These are phyloP conservation scores for Dendrobium chrysotoxum DNA, from an alignment of 106 monocot species.

Conservation along the genomic window DNA sequence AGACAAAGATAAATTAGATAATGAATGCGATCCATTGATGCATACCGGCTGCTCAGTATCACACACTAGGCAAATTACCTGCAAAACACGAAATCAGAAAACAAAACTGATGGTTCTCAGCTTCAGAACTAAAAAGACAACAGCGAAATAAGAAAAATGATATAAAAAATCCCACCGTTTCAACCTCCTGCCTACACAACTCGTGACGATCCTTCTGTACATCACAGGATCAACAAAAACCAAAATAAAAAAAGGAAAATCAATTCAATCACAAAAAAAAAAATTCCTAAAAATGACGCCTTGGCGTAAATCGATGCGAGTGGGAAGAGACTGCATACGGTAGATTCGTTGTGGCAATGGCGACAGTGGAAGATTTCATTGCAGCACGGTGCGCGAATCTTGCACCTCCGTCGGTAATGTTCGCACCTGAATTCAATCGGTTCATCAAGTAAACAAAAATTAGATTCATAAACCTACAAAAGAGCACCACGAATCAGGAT, in stretches of 20 bases:
- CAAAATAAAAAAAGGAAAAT: not conserved
- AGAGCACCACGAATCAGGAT: too few species aligned
- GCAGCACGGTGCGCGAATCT: constrained; percentile 84
- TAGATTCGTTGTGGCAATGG: constrained; percentile 87
- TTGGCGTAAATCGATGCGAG: not conserved
- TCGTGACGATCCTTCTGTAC: constrained; percentile 41
- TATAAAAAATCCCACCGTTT: constrained; percentile 22
- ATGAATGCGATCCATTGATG: not conserved
- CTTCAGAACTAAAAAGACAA: not conserved
- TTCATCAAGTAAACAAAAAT: not conserved
- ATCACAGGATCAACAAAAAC: not conserved
- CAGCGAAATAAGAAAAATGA: not conserved
- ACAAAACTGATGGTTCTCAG: not conserved
- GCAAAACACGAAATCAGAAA: constrained; percentile 5
- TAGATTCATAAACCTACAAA: not conserved
- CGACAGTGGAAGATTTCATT: constrained; percentile 68
- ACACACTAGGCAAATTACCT: constrained; percentile 58
- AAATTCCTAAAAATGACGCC: not conserved
- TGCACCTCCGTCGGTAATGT: constrained; percentile 70
- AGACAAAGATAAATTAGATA: not conserved
- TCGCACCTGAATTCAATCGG: constrained; percentile 39
- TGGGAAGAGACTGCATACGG: constrained; percentile 23
- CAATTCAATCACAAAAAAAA: not conserved
- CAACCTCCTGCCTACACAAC: constrained; percentile 40
- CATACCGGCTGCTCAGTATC: constrained; percentile 60